Evolutionary conservation across 108 stramenopile species (phyloP), one percentile per base, ranked within the genome.

Genomic region (Cyclotella choctawhatcheeana): DNA sequence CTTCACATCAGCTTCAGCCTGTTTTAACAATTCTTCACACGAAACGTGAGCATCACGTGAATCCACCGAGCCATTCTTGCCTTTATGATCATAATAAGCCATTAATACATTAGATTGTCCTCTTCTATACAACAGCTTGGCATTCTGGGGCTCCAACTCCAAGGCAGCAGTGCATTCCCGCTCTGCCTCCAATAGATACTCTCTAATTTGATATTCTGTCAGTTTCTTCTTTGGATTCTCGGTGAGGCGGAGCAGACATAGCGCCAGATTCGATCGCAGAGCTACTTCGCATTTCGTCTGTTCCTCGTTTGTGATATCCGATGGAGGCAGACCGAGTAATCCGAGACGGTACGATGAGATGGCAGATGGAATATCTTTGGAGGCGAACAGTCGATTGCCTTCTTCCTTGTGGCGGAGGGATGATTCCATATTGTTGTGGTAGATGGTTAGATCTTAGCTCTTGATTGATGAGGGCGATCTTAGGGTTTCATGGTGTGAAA

Each of bases 211-310:
- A 37, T 3, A 2, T 5, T 51, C 44, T 32, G 1, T 16, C 27
- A 25, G 18, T 22, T 64, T 34, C n/a, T 20, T n/a, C 25, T 12
- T 21, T 67, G 52, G 64, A 6, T n/a, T 31, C 55, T 69, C 44
- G 20, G 68, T 61, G 10, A 71, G 21, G 47, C 62, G 60, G 21
- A 70, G 37, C 6, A 71, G 20, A 21, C 45, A 56, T 24, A 76
- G 51, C 20, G 75, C 52, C 33, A 76, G 21, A 43, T 76, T 76
- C 5, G 75, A 76, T 44, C 75, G 69, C n/a, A 76, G 75, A 1
- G 56, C 34, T 2, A 68, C 43, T 56, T 74, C 73, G 18, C 58
- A 30, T 16, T 45, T 27, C 31, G 16, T 37, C 13, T 54, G 31
- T 20, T 73, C 72, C 7, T 53, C 22, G 12, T 58, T 18, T 14